Percentiles rank a stretch among this genome's conserved stretches.
These are phyloP conservation scores for Funneliformis mosseae DNA, from an alignment of 192 early-diverging fungal species.

Conservation along the genomic window DNA sequence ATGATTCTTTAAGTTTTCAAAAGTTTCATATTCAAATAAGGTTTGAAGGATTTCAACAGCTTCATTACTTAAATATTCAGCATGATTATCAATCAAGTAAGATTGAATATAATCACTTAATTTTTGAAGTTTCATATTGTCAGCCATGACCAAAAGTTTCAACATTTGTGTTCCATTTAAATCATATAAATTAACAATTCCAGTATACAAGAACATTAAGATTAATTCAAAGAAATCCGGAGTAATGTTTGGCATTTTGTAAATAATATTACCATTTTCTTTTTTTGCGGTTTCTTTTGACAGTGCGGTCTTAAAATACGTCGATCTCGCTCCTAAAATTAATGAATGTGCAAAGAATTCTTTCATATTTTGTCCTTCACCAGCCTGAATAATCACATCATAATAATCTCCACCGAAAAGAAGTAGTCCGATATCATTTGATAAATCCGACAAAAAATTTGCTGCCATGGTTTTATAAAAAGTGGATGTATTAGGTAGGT, in stretches of 20 bases:
- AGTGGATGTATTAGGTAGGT: too few species aligned
- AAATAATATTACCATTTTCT: neutral
- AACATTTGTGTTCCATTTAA: neutral
- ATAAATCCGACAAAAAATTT: constrained; percentile 34
- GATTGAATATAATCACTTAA: constrained; percentile 16
- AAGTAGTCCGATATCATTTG: neutral
- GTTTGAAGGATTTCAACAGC: neutral
- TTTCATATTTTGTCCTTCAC: neutral
- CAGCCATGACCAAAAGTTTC: neutral
- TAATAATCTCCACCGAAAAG: neutral
- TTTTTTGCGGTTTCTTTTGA: neutral
- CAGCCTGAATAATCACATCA: constrained; percentile 13
- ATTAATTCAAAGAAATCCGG: constrained; percentile 1
- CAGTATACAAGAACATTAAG: constrained; percentile 9
- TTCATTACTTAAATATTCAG: neutral
- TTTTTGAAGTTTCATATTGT: neutral
- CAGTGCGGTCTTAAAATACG: constrained; percentile 8
- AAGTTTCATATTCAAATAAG: neutral
- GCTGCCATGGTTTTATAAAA: constrained; percentile 27
- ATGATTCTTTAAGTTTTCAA: neutral
- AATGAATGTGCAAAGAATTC: constrained; percentile 20
- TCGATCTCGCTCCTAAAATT: neutral
- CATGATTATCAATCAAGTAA: neutral
- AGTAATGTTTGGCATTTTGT: constrained; percentile 6
- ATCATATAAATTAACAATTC: constrained; percentile 10